Conservation (phyloP, 768 basidiomycete genomes). For the Leucocoprinus leucothites region DNA sequence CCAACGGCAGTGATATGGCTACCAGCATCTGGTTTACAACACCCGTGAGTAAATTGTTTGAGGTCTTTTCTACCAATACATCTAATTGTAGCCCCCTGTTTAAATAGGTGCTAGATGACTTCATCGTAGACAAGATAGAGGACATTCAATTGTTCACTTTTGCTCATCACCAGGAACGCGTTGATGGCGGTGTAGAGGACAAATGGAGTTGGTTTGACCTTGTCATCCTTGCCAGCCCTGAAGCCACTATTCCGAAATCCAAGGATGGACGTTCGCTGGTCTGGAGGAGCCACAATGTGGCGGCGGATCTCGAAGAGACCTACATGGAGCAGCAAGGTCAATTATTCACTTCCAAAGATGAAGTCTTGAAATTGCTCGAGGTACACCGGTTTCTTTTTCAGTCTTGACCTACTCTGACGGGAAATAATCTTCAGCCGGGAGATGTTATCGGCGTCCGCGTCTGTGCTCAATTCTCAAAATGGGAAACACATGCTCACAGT, state of each 20-base stretch:
- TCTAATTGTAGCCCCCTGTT: no score
- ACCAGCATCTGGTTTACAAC: slow-evolving; percentile 24
- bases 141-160: slow-evolving; percentile 26
- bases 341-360: slow-evolving; percentile 17
- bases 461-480: slow-evolving; percentile 27
- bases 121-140: slow-evolving; percentile 19
- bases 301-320: slow-evolving; percentile 13
- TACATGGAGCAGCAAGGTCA: no score
- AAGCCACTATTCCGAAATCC: slow-evolving; percentile 19
- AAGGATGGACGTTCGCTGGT: slow-evolving; percentile 24
- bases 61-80: no score
- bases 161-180: slow-evolving; percentile 21
- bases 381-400: slow-evolving; percentile 8
- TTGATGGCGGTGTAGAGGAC: slow-evolving; percentile 15
- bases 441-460: slow-evolving; percentile 29
- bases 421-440: slow-evolving; percentile 19
- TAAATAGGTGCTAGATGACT: slow-evolving; percentile 22
- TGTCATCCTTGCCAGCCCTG: slow-evolving; percentile 23
- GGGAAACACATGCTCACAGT: slow-evolving; percentile 26
- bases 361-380: slow-evolving; percentile 19
- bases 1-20: slow-evolving; percentile 13
- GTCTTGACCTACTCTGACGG: not conserved
- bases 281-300: slow-evolving; percentile 27
- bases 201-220: slow-evolving; percentile 34
- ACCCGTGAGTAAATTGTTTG: slow-evolving; percentile 15